A percentile compares a stretch with the other conserved stretches of the same genome.
Conservation (phyloP, 2,329 filamentous ascomycete species). For the Penicillium sp. region DNA sequence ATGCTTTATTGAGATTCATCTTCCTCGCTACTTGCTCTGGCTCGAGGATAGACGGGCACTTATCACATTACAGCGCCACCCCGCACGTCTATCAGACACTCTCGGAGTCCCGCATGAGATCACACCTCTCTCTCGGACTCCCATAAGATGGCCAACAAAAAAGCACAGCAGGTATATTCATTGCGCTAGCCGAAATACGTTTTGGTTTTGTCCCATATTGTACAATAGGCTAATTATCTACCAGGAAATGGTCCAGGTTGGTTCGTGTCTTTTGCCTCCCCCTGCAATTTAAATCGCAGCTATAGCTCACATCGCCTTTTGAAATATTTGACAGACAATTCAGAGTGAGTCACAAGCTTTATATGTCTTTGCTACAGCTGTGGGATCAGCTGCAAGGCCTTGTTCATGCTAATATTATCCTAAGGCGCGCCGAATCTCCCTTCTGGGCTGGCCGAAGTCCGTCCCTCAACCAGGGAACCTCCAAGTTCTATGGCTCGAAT, state of each 20-base stretch:
- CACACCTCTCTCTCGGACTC: slow-evolving; percentile 11
- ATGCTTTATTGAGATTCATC: slow-evolving; percentile 5
- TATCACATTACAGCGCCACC: slow-evolving; percentile 16
- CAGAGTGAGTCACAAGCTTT: slow-evolving; percentile 20
- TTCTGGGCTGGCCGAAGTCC: slow-evolving; percentile 71
- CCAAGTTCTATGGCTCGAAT: slow-evolving; percentile 58
- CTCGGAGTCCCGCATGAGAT: slow-evolving; percentile 19
- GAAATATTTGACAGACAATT: slow-evolving; percentile 17
- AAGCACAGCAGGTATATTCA: slow-evolving; percentile 64
- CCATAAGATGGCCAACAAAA: slow-evolving; percentile 44
- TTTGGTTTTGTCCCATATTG: not conserved
- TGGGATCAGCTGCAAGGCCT: not conserved
- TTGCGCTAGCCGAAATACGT: not conserved
- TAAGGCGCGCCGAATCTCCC: slow-evolving; percentile 71
- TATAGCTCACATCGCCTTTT: slow-evolving; percentile 20
- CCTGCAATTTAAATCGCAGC: slow-evolving; percentile 30
- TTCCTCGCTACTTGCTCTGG: slow-evolving; percentile 14
- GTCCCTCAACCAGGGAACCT: slow-evolving; percentile 53
- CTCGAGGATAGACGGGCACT: slow-evolving; percentile 12
- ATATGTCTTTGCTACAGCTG: not conserved
- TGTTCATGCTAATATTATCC: slow-evolving; percentile 16
- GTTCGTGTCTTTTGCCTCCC: slow-evolving; percentile 58
- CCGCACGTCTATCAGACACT: slow-evolving; percentile 20
- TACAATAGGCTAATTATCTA: slow-evolving; percentile 13
- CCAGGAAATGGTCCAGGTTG: slow-evolving; percentile 99